Evolutionary conservation across 2,329 filamentous ascomycete species (phyloP), one percentile per base, ranked within the genome.

Genomic region (Sphaerostilbella broomeana): DNA sequence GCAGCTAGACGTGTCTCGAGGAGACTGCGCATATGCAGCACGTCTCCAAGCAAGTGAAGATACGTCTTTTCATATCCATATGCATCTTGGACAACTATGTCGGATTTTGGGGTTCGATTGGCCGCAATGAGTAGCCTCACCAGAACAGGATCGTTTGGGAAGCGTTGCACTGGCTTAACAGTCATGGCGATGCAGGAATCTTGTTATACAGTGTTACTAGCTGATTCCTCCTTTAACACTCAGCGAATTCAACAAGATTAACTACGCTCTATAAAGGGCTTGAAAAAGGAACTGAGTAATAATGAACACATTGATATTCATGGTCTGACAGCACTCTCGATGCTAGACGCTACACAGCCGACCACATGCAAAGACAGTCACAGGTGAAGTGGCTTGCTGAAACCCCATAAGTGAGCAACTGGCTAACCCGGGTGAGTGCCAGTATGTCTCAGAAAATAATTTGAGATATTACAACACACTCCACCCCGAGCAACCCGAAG

Each of bases 41-140:
- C 29, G 12, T 51, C 47, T 0, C 13, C 41, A 9, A 51, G 25
- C 3, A 51, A 33, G 9, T 51, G 30, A 1, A 35, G 6, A 21
- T 49, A 47, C 1, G 39, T 46, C 25, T 51, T 51, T 8, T 45
- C 33, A 9, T 46, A 38, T 2, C 47, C 48, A 21, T 44, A 44
- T 10, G 22, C n/a, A 27, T 47, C 46, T 6, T 46, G 29, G n/a
- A 47, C 37, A 2, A 47, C 39, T 8, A 16, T 13, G 3, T 40
- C 34, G 2, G 17, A 20, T 6, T 4, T 6, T 9, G 27, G 10
- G 1, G 30, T 45, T 5, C 22, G 10, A n/a, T 18, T 26, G 4
- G 32, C 40, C 9, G 36, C 31, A 3, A 21, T 12, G 25, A 47
- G 39, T 5, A 47, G 40, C 25, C 40, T 43, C 24, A 45, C 32